phyloP scores from a whole-genome alignment of 495 filamentous ascomycete species.

The Glonium stellatum region DNA sequence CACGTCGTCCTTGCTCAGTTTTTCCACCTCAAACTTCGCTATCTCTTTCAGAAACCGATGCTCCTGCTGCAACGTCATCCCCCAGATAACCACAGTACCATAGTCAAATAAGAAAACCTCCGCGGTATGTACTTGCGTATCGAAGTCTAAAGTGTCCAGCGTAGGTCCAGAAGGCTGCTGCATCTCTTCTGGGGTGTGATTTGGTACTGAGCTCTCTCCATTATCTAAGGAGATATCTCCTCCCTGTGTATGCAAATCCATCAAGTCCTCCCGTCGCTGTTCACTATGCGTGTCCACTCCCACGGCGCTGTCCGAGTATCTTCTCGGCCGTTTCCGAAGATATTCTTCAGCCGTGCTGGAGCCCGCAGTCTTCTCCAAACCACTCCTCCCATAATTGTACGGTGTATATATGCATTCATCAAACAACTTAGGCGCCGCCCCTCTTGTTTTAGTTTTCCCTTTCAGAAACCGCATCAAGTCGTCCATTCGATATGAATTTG shows the following conservation, averaged over 20 bases:
- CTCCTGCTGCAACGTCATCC: slow-evolving; percentile 82
- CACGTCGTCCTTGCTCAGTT: slow-evolving; percentile 75
- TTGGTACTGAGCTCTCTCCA: slow-evolving; percentile 2
- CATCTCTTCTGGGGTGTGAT: not conserved
- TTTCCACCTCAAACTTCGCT: slow-evolving; percentile 89
- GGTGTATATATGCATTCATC: slow-evolving; percentile 97
- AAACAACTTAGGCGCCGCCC: slow-evolving; percentile 79
- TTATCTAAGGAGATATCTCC: slow-evolving; percentile 10
- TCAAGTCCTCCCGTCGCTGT: slow-evolving; percentile 36
- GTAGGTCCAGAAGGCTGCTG: slow-evolving; percentile 10
- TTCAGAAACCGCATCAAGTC: slow-evolving; percentile 84
- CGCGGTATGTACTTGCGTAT: slow-evolving; percentile 76
- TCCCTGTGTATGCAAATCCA: slow-evolving; percentile 32
- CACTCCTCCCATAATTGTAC: slow-evolving; percentile 57
- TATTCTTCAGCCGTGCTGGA: slow-evolving; percentile 27
- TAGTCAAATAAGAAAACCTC: slow-evolving; percentile 97
- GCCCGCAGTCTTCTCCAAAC: slow-evolving; percentile 10
- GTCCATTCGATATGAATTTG: slow-evolving; percentile 81
- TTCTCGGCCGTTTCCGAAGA: slow-evolving; percentile 39
- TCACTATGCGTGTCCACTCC: slow-evolving; percentile 37
- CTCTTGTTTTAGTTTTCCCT: slow-evolving; percentile 62
- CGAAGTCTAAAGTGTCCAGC: slow-evolving; percentile 45
- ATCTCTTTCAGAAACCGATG: slow-evolving; percentile 85
- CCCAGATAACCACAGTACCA: slow-evolving; percentile 99
- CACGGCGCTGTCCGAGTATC: slow-evolving; percentile 40